These are phyloP conservation scores for Yarrowia phangngaensis DNA, from an alignment of 805 yeast species.

Conservation along the genomic window DNA sequence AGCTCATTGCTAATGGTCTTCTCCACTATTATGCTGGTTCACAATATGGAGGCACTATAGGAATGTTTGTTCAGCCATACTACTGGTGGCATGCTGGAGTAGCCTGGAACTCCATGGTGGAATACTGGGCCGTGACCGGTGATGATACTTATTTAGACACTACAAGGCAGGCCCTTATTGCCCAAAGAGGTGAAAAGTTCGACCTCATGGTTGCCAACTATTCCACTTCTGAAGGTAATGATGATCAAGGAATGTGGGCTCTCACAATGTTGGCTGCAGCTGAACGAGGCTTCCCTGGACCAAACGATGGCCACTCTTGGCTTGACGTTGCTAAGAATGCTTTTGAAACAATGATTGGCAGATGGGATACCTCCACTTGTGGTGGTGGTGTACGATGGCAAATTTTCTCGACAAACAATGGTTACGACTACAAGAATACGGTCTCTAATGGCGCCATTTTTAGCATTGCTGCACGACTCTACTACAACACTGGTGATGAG, in stretches of 20 bases:
- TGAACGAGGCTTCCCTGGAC: constrained; percentile 76
- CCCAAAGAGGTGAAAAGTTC: constrained; percentile 60
- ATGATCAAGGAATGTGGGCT: constrained; percentile 94
- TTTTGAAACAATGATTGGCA: constrained; percentile 71
- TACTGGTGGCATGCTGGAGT: constrained; percentile 95
- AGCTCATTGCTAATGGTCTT: constrained; percentile 62
- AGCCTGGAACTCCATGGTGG: constrained; percentile 63
- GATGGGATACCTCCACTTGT: constrained; percentile 71
- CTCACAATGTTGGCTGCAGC: constrained; percentile 79
- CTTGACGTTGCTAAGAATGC: constrained; percentile 76
- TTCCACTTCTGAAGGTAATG: constrained; percentile 82
- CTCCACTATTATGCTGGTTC: constrained; percentile 77
- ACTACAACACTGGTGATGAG: constrained; percentile 68
- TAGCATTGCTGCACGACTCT: constrained; percentile 76
- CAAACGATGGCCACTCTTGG: constrained; percentile 59
- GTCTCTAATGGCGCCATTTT: constrained; percentile 79
- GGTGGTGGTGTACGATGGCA: constrained; percentile 90
- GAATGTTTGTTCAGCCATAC: constrained; percentile 69
- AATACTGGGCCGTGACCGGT: constrained; percentile 66
- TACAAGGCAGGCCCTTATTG: constrained; percentile 57
- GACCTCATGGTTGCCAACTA: constrained; percentile 80
- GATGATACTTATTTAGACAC: constrained; percentile 58
- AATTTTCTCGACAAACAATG: constrained; percentile 81
- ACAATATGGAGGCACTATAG: constrained; percentile 62
- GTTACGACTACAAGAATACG: constrained; percentile 80